These are phyloP conservation scores for Boehmeria nivea DNA, from an alignment of 306 rosid genomes.

Conservation along the genomic window DNA sequence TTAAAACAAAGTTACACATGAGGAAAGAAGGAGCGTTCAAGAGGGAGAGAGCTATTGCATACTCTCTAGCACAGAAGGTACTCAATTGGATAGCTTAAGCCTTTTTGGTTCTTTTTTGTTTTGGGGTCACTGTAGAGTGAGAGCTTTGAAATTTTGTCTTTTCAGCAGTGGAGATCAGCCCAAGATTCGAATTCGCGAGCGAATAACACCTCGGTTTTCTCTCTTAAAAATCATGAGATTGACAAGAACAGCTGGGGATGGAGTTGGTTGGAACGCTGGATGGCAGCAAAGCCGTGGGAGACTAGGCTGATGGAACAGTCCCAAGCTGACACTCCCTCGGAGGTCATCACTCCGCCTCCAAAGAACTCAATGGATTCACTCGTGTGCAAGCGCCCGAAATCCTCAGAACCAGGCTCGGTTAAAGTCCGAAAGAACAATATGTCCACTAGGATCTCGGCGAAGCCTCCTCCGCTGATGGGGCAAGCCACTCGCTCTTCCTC, in stretches of 20 bases:
- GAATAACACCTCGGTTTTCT: slow-evolving; percentile 23
- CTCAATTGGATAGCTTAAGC: neutral
- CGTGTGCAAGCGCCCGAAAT: slow-evolving; percentile 36
- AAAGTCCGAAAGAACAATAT: slow-evolving; percentile 79
- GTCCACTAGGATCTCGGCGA: slow-evolving; percentile 77
- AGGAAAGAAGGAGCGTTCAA: slow-evolving; percentile 91
- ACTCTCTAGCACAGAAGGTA: slow-evolving; percentile 93
- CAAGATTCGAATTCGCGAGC: slow-evolving; percentile 35
- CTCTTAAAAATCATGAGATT: slow-evolving; percentile 45
- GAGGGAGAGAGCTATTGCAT: slow-evolving; percentile 93
- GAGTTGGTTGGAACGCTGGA: slow-evolving; percentile 99
- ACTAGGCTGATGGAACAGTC: slow-evolving; percentile 82
- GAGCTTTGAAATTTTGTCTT: slow-evolving; percentile 2
- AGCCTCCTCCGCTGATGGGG: slow-evolving; percentile 58
- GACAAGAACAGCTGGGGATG: slow-evolving; percentile 80
- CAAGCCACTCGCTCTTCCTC: slow-evolving; percentile 90
- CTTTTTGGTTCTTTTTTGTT: neutral
- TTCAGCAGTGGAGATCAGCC: slow-evolving; percentile 73
- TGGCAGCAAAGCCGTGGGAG: slow-evolving; percentile 99
- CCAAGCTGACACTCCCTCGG: slow-evolving; percentile 38
- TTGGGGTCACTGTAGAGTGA: too few relatives aligned
- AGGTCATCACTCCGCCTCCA: slow-evolving; percentile 62
- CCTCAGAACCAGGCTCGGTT: slow-evolving; percentile 40
- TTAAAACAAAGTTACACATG: slow-evolving; percentile 72
- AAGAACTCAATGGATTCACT: slow-evolving; percentile 45